These are phyloP conservation scores for Peronospora belbahrii DNA, from an alignment of 352 stramenopile species.

Conservation along the genomic window DNA sequence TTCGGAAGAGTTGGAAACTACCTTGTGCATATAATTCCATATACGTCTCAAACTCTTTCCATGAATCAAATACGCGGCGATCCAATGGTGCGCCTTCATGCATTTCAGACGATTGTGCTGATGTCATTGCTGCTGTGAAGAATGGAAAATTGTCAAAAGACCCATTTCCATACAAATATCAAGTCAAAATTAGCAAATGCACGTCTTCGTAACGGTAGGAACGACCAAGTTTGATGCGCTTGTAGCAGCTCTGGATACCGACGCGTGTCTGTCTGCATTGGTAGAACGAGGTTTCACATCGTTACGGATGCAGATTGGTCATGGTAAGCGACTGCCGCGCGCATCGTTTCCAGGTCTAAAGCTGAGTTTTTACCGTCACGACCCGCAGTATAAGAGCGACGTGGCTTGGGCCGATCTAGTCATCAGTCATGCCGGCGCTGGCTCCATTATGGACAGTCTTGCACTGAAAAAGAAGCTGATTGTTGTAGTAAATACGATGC, in stretches of 20 bases:
- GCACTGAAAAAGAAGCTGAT: slow-evolving; percentile 74
- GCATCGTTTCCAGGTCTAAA: slow-evolving; percentile 26
- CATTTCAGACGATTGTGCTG: neutral
- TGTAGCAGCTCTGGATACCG: slow-evolving; percentile 58
- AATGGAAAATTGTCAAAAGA: neutral
- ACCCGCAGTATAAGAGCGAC: slow-evolving; percentile 85
- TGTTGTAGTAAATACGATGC: slow-evolving; percentile 90
- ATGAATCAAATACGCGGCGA: slow-evolving; percentile 25
- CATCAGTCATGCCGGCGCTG: slow-evolving; percentile 92
- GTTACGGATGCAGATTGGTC: slow-evolving; percentile 80
- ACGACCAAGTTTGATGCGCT: slow-evolving; percentile 91
- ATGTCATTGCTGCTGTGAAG: neutral
- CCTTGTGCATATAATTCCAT: slow-evolving; percentile 21
- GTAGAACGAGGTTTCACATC: slow-evolving; percentile 43
- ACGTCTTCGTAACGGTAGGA: slow-evolving; percentile 91
- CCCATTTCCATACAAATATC: neutral
- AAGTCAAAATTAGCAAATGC: slow-evolving; percentile 9
- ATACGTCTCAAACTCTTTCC: slow-evolving; percentile 26
- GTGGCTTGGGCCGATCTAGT: slow-evolving; percentile 89
- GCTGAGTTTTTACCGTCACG: slow-evolving; percentile 83
- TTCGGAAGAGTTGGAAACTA: slow-evolving; percentile 34
- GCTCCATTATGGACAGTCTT: slow-evolving; percentile 90
- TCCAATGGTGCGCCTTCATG: slow-evolving; percentile 14
- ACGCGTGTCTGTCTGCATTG: slow-evolving; percentile 47
- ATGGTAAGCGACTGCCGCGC: slow-evolving; percentile 47